Conservation (phyloP, 192 early-diverging fungal species). For the Thamnidium elegans region DNA sequence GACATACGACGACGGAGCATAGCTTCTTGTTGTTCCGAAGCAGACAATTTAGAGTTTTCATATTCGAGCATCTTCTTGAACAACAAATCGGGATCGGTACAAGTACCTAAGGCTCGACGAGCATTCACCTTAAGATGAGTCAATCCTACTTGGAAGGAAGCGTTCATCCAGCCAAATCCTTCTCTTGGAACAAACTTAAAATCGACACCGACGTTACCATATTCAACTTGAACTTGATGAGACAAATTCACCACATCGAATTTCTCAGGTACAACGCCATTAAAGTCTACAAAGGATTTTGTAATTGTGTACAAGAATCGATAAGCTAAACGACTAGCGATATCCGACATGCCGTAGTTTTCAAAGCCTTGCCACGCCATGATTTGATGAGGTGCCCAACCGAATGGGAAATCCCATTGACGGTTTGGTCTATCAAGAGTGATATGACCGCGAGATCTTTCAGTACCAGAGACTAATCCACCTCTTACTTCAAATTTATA, state of each 20-base stretch:
- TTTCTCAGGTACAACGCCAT: conserved; percentile 96
- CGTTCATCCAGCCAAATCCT: conserved; percentile 99
- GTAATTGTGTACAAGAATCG: conserved; percentile 95
- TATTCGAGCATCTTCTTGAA: conserved; percentile 20
- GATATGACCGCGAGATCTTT: conserved; percentile 81
- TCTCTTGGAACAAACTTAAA: conserved; percentile 92
- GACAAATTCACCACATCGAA: conserved; percentile 92
- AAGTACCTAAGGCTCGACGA: conserved; percentile 69
- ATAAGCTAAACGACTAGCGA: conserved; percentile 80
- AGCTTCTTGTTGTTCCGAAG: background rate
- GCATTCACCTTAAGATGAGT: conserved; percentile 68
- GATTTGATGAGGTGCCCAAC: conserved; percentile 99
- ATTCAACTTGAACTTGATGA: conserved; percentile 91
- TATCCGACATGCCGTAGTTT: conserved; percentile 74
- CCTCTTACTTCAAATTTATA: conserved; percentile 86
- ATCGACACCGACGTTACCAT: conserved; percentile 93
- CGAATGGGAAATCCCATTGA: conserved; percentile 93
- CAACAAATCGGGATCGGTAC: conserved; percentile 30
- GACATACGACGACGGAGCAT: background rate
- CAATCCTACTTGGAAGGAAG: conserved; percentile 86
- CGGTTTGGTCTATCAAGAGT: conserved; percentile 83
- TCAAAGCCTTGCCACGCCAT: conserved; percentile 90
- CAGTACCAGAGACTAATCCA: conserved; percentile 91
- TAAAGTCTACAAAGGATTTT: conserved; percentile 94
- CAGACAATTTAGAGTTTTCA: conserved; percentile 4